phyloP scores from a whole-genome alignment of 139 green algal species.

The Coelastrella sp. region DNA sequence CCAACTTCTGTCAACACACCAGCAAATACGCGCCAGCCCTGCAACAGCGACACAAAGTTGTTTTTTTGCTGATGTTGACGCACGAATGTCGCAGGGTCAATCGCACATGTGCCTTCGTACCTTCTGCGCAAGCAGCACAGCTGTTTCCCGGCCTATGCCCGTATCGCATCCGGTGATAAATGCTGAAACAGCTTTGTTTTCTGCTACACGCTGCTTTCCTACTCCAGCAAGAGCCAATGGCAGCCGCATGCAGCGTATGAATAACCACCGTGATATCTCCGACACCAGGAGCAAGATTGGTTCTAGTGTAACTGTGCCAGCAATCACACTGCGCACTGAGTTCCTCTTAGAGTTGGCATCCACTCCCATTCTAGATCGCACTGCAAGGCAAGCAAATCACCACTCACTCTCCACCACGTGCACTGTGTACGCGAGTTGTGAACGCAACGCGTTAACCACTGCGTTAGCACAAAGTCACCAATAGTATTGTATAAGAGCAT shows the following conservation, averaged over 20 bases:
- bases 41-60: background rate
- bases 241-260: background rate
- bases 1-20: background rate
- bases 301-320: background rate
- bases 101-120: background rate
- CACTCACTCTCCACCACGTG: no score
- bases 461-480: no score
- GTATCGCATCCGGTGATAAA: background rate
- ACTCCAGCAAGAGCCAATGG: no score
- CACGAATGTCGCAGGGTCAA: no score
- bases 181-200: background rate
- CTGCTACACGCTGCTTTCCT: background rate
- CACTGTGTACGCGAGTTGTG: no score
- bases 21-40: conserved; percentile 17
- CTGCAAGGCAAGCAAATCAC: background rate
- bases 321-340: background rate
- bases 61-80: background rate
- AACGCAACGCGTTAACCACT: no score
- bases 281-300: background rate
- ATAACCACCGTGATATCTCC: background rate
- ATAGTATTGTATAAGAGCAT: no score
- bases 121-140: conserved; percentile 21
- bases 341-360: background rate
- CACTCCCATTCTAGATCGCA: background rate
- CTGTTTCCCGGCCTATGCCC: conserved; percentile 14